phyloP scores from a whole-genome alignment of 345 rosid species.

The Camelina hispida region DNA sequence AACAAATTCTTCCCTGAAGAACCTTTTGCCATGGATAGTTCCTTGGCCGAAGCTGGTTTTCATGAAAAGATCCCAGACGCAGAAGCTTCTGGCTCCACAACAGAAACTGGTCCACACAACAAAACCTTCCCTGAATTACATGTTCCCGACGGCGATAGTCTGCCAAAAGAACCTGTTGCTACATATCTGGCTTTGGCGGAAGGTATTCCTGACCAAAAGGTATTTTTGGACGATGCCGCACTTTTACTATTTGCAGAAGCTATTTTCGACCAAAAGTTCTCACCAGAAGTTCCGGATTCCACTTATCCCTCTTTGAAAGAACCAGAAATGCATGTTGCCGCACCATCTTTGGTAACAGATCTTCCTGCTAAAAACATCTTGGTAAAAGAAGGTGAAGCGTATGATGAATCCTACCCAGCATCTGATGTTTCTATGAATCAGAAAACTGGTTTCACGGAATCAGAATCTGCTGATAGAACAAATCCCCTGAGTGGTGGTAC shows the following conservation, averaged over 20 bases:
- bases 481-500: slow-evolving; percentile 35
- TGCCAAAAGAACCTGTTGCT: slow-evolving; percentile 37
- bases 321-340: slow-evolving; percentile 21
- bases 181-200: slow-evolving; percentile 37
- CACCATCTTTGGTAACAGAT: slow-evolving; percentile 25
- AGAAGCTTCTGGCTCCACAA: slow-evolving; percentile 12
- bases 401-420: slow-evolving; percentile 39
- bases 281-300: slow-evolving; percentile 41
- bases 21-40: background rate
- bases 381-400: slow-evolving; percentile 25
- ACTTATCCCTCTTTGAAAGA: slow-evolving; percentile 11
- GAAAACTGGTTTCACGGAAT: slow-evolving; percentile 36
- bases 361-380: slow-evolving; percentile 13
- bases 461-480: slow-evolving; percentile 42
- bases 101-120: slow-evolving; percentile 1
- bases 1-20: slow-evolving; percentile 6
- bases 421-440: slow-evolving; percentile 38
- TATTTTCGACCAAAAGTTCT: slow-evolving; percentile 43
- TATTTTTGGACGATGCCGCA: slow-evolving; percentile 45
- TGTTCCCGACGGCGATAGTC: slow-evolving; percentile 11
- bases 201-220: slow-evolving; percentile 46
- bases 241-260: slow-evolving; percentile 47
- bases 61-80: slow-evolving; percentile 18
- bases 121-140: slow-evolving; percentile 6
- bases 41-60: background rate